phyloP scores from a whole-genome alignment of 176 grass and related monocot species.

The Metroxylon sagu region DNA sequence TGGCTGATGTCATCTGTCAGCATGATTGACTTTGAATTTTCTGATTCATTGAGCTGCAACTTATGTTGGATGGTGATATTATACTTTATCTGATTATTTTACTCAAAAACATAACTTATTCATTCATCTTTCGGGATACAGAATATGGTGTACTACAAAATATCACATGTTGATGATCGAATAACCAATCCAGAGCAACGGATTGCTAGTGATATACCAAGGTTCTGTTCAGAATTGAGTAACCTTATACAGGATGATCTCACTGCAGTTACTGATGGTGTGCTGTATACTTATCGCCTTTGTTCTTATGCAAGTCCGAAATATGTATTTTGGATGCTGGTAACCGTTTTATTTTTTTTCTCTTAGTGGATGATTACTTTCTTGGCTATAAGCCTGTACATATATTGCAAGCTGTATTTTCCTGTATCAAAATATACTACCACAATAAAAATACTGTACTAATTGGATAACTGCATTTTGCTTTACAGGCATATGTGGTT shows the following conservation, averaged over 20 bases:
- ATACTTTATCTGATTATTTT: not conserved
- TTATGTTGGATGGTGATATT: no score
- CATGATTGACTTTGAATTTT: no score
- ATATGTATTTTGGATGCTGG: slow-evolving; percentile 95
- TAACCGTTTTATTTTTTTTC: slow-evolving; percentile 22
- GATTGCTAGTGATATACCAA: slow-evolving; percentile 96
- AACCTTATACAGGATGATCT: slow-evolving; percentile 96
- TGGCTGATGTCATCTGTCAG: no score
- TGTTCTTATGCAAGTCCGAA: slow-evolving; percentile 99
- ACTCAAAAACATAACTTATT: not conserved
- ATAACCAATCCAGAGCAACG: slow-evolving; percentile 86
- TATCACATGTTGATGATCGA: slow-evolving; percentile 86
- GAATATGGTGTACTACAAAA: slow-evolving; percentile 99
- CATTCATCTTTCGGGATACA: slow-evolving; percentile 35
- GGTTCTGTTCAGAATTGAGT: slow-evolving; percentile 91
- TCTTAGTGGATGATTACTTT: slow-evolving; percentile 1
- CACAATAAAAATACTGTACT: not conserved
- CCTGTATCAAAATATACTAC: not conserved
- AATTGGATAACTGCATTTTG: slow-evolving; percentile 4
- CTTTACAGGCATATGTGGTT: slow-evolving; percentile 80
- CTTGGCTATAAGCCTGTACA: not conserved
- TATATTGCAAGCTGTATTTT: no score
- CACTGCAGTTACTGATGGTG: slow-evolving; percentile 78
- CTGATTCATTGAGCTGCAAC: no score
- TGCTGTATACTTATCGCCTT: slow-evolving; percentile 96